Percentiles rank a stretch among this genome's conserved stretches.
Evolutionary conservation across 2,329 filamentous ascomycete genomes (phyloP).

Genomic region (Dothideomycetes sp.): DNA sequence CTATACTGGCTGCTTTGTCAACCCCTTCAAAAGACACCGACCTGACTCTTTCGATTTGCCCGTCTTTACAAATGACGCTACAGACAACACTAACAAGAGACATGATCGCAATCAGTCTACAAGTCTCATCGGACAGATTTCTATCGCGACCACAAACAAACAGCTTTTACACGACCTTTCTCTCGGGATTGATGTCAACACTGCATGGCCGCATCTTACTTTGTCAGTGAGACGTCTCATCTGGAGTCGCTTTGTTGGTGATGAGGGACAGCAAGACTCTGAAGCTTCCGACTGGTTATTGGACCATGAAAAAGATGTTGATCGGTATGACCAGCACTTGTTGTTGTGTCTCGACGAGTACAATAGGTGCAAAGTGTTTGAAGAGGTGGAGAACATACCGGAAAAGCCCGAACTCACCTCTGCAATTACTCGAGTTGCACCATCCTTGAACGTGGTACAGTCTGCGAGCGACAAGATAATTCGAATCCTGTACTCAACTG

Average conservation of each 20-base stretch:
- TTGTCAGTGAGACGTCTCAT: slow-evolving; percentile 9
- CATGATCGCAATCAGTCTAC: no score
- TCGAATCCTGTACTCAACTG: slow-evolving; percentile 4
- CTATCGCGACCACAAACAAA: no score
- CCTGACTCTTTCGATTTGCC: no score
- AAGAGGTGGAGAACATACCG: no score
- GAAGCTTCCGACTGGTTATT: slow-evolving; percentile 7
- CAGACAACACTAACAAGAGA: no score
- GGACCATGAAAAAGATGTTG: slow-evolving; percentile 2
- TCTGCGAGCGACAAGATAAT: no score
- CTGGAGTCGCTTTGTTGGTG: slow-evolving; percentile 8
- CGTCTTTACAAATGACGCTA: no score
- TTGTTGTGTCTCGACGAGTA: background rate
- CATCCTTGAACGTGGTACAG: no score
- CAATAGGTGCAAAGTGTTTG: no score
- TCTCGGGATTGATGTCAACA: slow-evolving; percentile 9
- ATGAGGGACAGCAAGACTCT: slow-evolving; percentile 1
- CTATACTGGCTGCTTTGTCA: slow-evolving; percentile 9
- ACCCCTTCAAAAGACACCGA: background rate
- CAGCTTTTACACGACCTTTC: slow-evolving; percentile 9
- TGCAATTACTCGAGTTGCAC: no score
- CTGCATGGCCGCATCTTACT: slow-evolving; percentile 7
- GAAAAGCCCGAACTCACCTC: no score
- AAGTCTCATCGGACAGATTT: no score
- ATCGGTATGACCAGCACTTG: slow-evolving; percentile 2